Evolutionary conservation across 1,284 basidiomycete species (phyloP).

Genomic region (Ustilago lituana): DNA sequence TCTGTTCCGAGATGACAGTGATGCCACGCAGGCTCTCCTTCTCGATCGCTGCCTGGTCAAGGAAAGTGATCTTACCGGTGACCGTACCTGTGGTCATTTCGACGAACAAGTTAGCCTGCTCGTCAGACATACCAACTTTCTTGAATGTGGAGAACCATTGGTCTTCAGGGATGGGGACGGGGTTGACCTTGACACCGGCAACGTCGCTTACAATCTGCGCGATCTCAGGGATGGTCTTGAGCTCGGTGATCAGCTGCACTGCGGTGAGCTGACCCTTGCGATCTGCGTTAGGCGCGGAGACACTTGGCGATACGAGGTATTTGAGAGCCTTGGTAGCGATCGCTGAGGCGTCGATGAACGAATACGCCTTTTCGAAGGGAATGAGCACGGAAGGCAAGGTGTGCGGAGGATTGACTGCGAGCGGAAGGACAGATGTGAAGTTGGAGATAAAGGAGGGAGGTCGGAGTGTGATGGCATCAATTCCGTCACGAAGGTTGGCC

Average conservation of each 20-base stretch:
- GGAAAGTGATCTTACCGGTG: slow-evolving; percentile 11
- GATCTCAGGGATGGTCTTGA: slow-evolving; percentile 25
- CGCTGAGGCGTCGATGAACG: slow-evolving; percentile 1
- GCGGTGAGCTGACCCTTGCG: slow-evolving; percentile 15
- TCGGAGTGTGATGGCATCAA: slow-evolving; percentile 13
- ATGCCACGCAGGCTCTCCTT: slow-evolving; percentile 19
- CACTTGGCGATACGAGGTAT: slow-evolving; percentile 10
- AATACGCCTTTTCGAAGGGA: slow-evolving; percentile 19
- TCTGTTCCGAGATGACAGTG: slow-evolving; percentile 11
- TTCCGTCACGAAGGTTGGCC: slow-evolving; percentile 13
- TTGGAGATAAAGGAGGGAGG: slow-evolving; percentile 21
- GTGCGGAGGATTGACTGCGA: slow-evolving; percentile 24
- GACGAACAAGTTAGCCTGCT: slow-evolving; percentile 4
- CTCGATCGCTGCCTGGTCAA: slow-evolving; percentile 7
- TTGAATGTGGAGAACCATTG: slow-evolving; percentile 19
- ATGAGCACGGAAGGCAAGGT: slow-evolving; percentile 24
- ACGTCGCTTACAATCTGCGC: slow-evolving; percentile 16
- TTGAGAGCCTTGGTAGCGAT: slow-evolving; percentile 29
- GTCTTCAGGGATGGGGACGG: slow-evolving; percentile 22
- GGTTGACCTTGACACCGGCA: slow-evolving; percentile 9
- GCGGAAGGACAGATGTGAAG: slow-evolving; percentile 12
- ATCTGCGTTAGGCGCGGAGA: background rate
- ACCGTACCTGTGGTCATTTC: slow-evolving; percentile 9
- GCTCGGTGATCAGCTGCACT: slow-evolving; percentile 11
- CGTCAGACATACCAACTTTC: slow-evolving; percentile 19